Evolutionary conservation across 1,284 basidiomycete species (phyloP).

Genomic region (Vanrija pseudolonga): DNA sequence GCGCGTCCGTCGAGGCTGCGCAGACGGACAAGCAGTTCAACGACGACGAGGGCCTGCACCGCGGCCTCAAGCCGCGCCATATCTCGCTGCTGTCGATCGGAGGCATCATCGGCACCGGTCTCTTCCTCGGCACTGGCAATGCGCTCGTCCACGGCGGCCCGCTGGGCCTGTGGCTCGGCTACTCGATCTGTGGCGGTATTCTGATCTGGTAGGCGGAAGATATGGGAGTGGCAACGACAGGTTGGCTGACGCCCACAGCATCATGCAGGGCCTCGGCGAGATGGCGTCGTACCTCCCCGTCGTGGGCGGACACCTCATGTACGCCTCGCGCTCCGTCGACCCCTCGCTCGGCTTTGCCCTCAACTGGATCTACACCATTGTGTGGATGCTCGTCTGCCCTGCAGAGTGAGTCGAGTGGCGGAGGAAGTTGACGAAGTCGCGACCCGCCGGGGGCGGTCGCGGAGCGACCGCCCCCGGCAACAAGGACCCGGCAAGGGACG

Average conservation of each 20-base stretch:
- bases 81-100: slow-evolving; percentile 28
- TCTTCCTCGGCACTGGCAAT: slow-evolving; percentile 8
- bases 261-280: slow-evolving; percentile 50
- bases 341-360: slow-evolving; percentile 52
- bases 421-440: background rate
- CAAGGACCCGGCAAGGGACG: no score
- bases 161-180: slow-evolving; percentile 24
- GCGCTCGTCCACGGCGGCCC: slow-evolving; percentile 47
- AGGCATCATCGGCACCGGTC: slow-evolving; percentile 15
- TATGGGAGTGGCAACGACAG: background rate
- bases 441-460: no score
- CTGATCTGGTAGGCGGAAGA: slow-evolving; percentile 5
- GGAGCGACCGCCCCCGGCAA: no score
- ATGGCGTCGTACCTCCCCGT: slow-evolving; percentile 49
- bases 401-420: slow-evolving; percentile 8
- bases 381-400: slow-evolving; percentile 39
- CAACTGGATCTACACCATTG: slow-evolving; percentile 31
- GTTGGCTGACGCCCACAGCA: background rate
- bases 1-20: no score
- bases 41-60: slow-evolving; percentile 15
- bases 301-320: slow-evolving; percentile 46
- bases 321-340: slow-evolving; percentile 54
- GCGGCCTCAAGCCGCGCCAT: slow-evolving; percentile 22
- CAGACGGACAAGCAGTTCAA: no score
- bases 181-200: background rate